Evolutionary conservation across 2,329 filamentous ascomycete species (phyloP), one percentile per base, ranked within the genome.

Genomic region (Zasmidium angulare): DNA sequence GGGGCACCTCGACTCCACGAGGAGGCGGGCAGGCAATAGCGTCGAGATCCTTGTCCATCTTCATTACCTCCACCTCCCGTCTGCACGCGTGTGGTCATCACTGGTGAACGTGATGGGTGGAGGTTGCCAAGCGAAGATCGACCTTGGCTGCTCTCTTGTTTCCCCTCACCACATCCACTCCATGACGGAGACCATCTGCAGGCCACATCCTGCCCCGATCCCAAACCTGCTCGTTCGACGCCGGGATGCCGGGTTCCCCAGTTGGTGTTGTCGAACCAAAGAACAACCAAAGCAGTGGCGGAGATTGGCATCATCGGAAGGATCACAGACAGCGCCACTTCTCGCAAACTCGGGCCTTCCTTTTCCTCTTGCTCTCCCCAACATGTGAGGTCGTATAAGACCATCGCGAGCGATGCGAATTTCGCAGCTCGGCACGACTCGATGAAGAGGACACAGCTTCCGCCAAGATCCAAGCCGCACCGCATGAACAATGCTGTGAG

Each of bases 11-110:
- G 11, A 19, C 36, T 19, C 50, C 26, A 52, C 21, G 26, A 52
- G 26, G n/a, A n/a, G n/a, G n/a, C 36, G 50, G 24, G 21, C 26
- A 36, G 24, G 14, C 9, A 20, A 22, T 14, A 19, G 36, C 36
- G 36, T 43, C 36, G n/a, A 19, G 11, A 55, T 14, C 53, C 53
- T 48, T 55, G 53, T 43, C 19, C n/a, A 29, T 55, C 53, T 23
- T 55, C 53, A 49, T 55, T 49, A 31, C 53, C 26, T 43, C 36
- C 36, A 43, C 36, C 36, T 43, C 36, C 36, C 36, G 36, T 4
- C 29, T 36, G 29, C 29, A 36, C 7, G 14, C 7, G 14, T 36
- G 29, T 7, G 14, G 29, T 36, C 29, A 7, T 36, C 7, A 7
- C 7, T 36, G 29, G n/a, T 43, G 36, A 17, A 17, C n/a, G 6